Base-by-base conservation (phyloP, 164 flowering plant genomes). In the Umbellularia californica region DNA sequence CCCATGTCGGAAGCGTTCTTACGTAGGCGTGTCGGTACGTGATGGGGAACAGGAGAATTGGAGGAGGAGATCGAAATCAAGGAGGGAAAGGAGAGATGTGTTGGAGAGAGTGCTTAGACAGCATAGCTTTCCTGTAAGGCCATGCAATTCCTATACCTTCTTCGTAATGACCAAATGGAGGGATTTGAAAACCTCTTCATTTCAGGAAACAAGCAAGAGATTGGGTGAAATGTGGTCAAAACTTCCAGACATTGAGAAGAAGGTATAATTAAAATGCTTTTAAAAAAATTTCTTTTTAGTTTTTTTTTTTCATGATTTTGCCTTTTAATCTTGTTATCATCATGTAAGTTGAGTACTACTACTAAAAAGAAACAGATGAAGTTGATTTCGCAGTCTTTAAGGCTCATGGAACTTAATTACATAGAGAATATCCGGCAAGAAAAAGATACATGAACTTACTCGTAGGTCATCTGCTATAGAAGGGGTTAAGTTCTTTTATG, bases 171-270 rank as follows among this genome's bases (percentile, higher is more conserved):
- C 50, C 35, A 52, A n/a, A 52, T 78, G 77, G 80, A 70, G 68
- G 55, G 47, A 7, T 27, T 71, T 55, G 15, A 76, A 69, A 23
- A 25, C 58, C 11, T 68, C 81, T 67, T 71, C 81, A 5, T 75
- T 79, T 68, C 68, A 65, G 50, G 77, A 79, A 72, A 71, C 75
- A 15, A 75, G 81, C 30, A 75, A 71, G 72, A 71, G 69, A 68
- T 50, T 75, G 69, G 58, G 75, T 20, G 71, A 62, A 23, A 75
- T 75, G 75, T 79, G 81, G 81, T 25, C 55, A 69, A 58, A 27
- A 68, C 69, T 79, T 20, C 71, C 74, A 1, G 5, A 22, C n/a
- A 13, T 4, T 23, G 71, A 78, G 62, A 74, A 78, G 76, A 70
- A 73, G 55, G 79, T 77, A 60, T 20, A 33, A 19, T 15, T 63